Conservation (phyloP, 2,329 filamentous ascomycete genomes). For the Fusarium sp. region DNA sequence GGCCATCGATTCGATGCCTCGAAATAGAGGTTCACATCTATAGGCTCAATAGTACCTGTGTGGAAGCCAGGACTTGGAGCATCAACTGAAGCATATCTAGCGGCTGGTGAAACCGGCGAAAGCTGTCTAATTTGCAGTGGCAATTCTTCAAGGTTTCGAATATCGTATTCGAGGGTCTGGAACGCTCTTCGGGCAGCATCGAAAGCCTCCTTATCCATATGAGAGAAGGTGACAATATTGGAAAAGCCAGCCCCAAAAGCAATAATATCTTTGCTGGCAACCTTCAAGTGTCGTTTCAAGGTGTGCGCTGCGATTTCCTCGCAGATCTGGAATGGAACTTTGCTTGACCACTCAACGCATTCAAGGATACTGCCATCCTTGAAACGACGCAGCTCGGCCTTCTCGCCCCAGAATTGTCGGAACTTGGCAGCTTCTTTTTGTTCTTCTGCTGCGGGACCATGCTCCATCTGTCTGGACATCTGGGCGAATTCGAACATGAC, state of each 20-base stretch:
- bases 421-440: conserved; percentile 85
- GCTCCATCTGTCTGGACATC: conserved; percentile 81
- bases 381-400: conserved; percentile 91
- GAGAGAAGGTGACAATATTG: conserved; percentile 57
- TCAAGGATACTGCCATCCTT: conserved; percentile 95
- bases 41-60: conserved; percentile 61
- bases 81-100: conserved; percentile 76
- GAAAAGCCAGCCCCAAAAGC: conserved; percentile 63
- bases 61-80: conserved; percentile 54
- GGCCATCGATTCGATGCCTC: conserved; percentile 95
- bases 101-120: conserved; percentile 73
- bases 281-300: conserved; percentile 73
- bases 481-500: conserved; percentile 78
- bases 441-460: conserved; percentile 86
- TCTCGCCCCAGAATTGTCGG: conserved; percentile 93
- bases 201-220: conserved; percentile 68
- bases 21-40: conserved; percentile 87
- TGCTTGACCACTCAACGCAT: conserved; percentile 84
- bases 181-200: conserved; percentile 76
- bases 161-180: conserved; percentile 76
- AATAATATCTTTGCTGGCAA: conserved; percentile 62
- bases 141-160: conserved; percentile 82
- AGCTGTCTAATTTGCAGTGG: conserved; percentile 89
- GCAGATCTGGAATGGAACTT: conserved; percentile 71
- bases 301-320: conserved; percentile 83